Evolutionary conservation across 352 stramenopile genomes (phyloP), one percentile per base, ranked within the genome.

Genomic region (Phytophthora cryptogea): DNA sequence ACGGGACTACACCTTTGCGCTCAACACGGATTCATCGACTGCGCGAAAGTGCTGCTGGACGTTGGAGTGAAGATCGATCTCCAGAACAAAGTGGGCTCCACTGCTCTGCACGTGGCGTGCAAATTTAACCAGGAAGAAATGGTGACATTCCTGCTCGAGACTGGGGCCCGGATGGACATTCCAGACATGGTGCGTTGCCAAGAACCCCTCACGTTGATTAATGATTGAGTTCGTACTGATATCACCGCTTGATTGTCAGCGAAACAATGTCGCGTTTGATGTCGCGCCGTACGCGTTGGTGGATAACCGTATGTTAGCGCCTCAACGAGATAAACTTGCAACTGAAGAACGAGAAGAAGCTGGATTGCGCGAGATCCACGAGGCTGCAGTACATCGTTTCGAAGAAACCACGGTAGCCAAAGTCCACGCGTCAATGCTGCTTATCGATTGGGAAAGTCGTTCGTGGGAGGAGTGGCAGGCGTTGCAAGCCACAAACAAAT

Each of bases 1-100:
- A 76, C 74, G 1, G 69, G 70, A 3, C 20, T 89, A 27, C 75
- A 89, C 28, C 43, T 89, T 7, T 86, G 76, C n/a, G 77, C 77
- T 0, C 77, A 89, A 42, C 69, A 80, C n/a, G 75, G 79, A 8
- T 72, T 81, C 20, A 30, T 76, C 16, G 36, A 36, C 3, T 71
- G 72, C 27, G 79, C 76, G 14, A 66, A 70, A 48, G 39, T 86
- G 54, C 50, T 87, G 51, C 57, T 89, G 31, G 43, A 54, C 7
- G 46, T 66, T 10, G 72, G 74, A 10, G 49, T 72, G 20, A 60
- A 55, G 2, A 49, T 87, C 14, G 52, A 76, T 23, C 35, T 80
- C 23, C 72, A 70, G 26, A 86, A 86, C 59, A 89, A 84, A 63
- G 76, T 87, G 8, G 76, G 79, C 2, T 76, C 72, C 14, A 87